phyloP scores from a whole-genome alignment of 2,329 filamentous ascomycete species.

The Iodosphaeria phyllophila region DNA sequence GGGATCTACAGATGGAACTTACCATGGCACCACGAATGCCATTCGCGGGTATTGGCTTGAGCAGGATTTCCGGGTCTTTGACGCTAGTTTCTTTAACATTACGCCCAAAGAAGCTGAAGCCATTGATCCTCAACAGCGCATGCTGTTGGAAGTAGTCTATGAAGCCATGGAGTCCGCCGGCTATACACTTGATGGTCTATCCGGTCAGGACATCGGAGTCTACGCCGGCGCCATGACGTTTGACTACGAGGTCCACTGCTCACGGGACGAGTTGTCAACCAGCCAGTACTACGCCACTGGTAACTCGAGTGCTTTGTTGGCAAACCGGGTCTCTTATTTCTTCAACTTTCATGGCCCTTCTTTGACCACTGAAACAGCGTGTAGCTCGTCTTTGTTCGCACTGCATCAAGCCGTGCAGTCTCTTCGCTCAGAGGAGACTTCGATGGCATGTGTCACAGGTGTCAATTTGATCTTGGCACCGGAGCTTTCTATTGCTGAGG shows the following conservation, averaged over 20 bases:
- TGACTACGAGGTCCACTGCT: slow-evolving; percentile 13
- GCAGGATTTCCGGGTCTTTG: slow-evolving; percentile 10
- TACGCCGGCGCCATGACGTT: slow-evolving; percentile 15
- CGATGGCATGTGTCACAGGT: slow-evolving; percentile 23
- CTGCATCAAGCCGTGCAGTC: slow-evolving; percentile 19
- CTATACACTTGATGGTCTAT: slow-evolving; percentile 8
- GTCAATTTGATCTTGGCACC: slow-evolving; percentile 23
- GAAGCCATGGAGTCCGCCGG: slow-evolving; percentile 17
- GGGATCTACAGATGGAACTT: slow-evolving; percentile 11
- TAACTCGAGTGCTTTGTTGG: slow-evolving; percentile 14
- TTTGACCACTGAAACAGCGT: slow-evolving; percentile 21
- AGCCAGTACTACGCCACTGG: slow-evolving; percentile 16
- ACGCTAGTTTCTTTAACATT: slow-evolving; percentile 16
- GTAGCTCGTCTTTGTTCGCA: slow-evolving; percentile 19
- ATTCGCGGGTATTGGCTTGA: slow-evolving; percentile 13
- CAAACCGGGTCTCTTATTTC: slow-evolving; percentile 20
- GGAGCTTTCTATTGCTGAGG: slow-evolving; percentile 22
- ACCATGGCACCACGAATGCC: slow-evolving; percentile 14
- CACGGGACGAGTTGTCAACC: slow-evolving; percentile 11
- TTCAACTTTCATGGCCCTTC: slow-evolving; percentile 20
- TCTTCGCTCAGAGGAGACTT: slow-evolving; percentile 19
- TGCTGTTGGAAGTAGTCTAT: slow-evolving; percentile 16
- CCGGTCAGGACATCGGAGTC: slow-evolving; percentile 12
- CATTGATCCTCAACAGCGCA: slow-evolving; percentile 15
- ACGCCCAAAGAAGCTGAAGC: slow-evolving; percentile 15